Evolutionary conservation across 257 asterid species (phyloP), one percentile per base, ranked within the genome.

Genomic region (Ajuga chamaepitys): DNA sequence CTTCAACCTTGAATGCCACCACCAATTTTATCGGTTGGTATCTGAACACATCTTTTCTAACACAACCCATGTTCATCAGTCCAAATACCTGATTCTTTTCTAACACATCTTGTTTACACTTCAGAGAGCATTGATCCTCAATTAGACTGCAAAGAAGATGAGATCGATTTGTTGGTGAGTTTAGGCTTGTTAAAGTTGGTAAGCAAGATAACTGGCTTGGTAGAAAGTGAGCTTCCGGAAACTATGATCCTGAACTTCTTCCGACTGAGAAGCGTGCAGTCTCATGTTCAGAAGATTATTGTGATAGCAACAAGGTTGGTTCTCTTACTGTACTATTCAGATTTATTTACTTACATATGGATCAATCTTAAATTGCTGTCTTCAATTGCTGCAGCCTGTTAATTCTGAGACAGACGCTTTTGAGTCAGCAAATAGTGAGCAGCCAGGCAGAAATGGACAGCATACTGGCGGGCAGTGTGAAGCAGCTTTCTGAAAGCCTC

Each of bases 231-330:
- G 71, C 82, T 90, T 64, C 99, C 99, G 0, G 99, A 94, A 76
- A 94, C 99, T 55, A 76, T 90, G 89, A 82, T 69, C 73, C 95
- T 94, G n/a, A 88, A 94, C 70, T 78, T 90, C 64, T 71, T 67
- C 20, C 73, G 96, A 71, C 70, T 90, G 64, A 83, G 98, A 82
- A 68, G 72, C 7, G 78, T 86, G 64, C 99, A 94, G 64, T 87
- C 98, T 25, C 86, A 74, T 75, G 69, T 88, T 67, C 99, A 94
- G 84, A 94, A 90, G 82, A 86, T 88, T 57, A 78, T 88, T 9
- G 98, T 94, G 55, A 80, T 85, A n/a, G 92, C 95, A 22, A 86
- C 98, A 20, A 90, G 99, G 99, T 91, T 42, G 2, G 74, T 74
- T 62, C 34, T 54, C 12, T 9, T 13, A 17, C 11, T 34, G 40